A percentile compares a stretch with the other conserved stretches of the same genome.
These are phyloP conservation scores for Anthostomella pinea DNA, from an alignment of 2,329 filamentous ascomycete genomes.

Conservation along the genomic window DNA sequence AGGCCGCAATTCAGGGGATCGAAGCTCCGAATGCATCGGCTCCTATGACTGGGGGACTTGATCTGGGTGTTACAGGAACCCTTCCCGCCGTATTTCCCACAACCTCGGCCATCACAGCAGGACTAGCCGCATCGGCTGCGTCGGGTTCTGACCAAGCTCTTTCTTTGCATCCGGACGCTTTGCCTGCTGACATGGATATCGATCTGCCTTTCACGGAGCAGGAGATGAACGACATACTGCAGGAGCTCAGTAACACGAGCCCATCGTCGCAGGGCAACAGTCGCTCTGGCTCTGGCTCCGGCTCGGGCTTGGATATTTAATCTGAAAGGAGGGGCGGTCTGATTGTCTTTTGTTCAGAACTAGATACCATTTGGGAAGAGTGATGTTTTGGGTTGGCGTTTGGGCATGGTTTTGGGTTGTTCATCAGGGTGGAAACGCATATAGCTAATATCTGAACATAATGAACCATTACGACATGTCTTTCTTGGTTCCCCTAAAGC, in stretches of 20 bases:
- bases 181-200: conserved; percentile 19
- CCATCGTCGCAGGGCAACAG: conserved; percentile 2
- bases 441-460: too few species aligned
- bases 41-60: conserved; percentile 1
- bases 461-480: too few species aligned
- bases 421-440: too few species aligned
- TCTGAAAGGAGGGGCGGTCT: conserved; percentile 3
- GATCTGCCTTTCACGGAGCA: conserved; percentile 26
- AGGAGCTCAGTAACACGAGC: conserved; percentile 18
- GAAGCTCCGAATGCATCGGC: conserved; percentile 1
- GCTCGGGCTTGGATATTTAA: conserved; percentile 11
- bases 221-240: conserved; percentile 30
- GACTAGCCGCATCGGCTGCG: conserved; percentile 6
- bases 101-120: conserved; percentile 10
- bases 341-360: conserved; percentile 8
- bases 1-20: conserved; percentile 37
- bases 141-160: conserved; percentile 1
- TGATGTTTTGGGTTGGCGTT: background rate
- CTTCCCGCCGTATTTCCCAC: conserved; percentile 6
- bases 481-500: too few species aligned
- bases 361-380: conserved; percentile 25
- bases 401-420: too few species aligned
- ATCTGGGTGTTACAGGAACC: conserved; percentile 7
- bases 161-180: conserved; percentile 6
- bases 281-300: background rate